A percentile compares a stretch with the other conserved stretches of the same genome.
Conservation (phyloP, 441 rosid genomes). For the Gossypium gossypioides region DNA sequence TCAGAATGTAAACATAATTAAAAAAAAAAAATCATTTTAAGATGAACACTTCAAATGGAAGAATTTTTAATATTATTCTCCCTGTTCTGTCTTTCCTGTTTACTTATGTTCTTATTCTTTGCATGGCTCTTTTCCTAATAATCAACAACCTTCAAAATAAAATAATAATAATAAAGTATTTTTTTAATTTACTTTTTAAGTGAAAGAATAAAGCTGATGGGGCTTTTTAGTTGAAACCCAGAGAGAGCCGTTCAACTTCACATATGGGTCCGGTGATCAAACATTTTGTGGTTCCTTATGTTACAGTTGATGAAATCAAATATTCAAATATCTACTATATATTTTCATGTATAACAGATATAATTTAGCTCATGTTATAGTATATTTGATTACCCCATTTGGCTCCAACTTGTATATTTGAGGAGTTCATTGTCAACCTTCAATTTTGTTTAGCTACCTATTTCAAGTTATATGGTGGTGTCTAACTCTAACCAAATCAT, state of each 20-base stretch:
- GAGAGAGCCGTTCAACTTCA: conserved; percentile 11
- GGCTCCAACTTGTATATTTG: conserved; percentile 21
- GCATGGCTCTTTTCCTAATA: conserved; percentile 5
- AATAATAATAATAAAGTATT: background rate
- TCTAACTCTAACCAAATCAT: conserved; percentile 21
- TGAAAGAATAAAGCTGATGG: background rate
- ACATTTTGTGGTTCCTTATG: conserved; percentile 15
- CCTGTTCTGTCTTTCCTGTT: background rate
- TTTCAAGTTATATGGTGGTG: conserved; percentile 23
- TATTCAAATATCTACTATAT: background rate
- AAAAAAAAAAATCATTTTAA: background rate
- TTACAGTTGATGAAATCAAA: background rate
- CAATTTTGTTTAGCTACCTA: conserved; percentile 6
- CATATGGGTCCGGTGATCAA: conserved; percentile 36
- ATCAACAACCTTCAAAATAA: background rate
- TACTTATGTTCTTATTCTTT: background rate
- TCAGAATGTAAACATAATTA: background rate
- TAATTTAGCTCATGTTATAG: background rate
- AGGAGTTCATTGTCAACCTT: conserved; percentile 14
- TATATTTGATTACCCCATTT: conserved; percentile 22
- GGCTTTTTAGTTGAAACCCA: conserved; percentile 5
- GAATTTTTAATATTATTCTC: too few species aligned
- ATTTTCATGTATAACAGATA: background rate
- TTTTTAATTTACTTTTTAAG: background rate
- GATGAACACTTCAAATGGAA: too few species aligned